These are phyloP conservation scores for Cutaneotrichosporon sp. DNA, from an alignment of 1,284 basidiomycete species.

Conservation along the genomic window DNA sequence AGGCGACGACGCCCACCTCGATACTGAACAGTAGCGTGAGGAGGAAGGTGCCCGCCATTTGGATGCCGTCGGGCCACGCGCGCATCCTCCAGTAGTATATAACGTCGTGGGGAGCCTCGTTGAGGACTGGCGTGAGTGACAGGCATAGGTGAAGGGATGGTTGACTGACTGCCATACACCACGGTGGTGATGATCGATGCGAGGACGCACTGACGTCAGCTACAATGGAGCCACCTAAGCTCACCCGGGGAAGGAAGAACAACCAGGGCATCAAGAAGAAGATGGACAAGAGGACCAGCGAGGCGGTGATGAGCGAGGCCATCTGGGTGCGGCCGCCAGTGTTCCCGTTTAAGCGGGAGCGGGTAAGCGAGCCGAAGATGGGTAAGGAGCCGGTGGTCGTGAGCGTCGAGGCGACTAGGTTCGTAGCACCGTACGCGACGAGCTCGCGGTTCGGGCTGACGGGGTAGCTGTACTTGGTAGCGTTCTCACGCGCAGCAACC, in stretches of 20 bases:
- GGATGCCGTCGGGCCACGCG: slow-evolving; percentile 80
- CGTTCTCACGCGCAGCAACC: slow-evolving; percentile 77
- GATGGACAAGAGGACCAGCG: slow-evolving; percentile 73
- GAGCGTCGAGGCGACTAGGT: slow-evolving; percentile 74
- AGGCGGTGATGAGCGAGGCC: slow-evolving; percentile 76
- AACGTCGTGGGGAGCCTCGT: slow-evolving; percentile 83
- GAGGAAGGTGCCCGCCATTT: slow-evolving; percentile 82
- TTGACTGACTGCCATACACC: slow-evolving; percentile 66
- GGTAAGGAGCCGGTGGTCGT: slow-evolving; percentile 73
- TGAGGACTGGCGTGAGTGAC: slow-evolving; percentile 58
- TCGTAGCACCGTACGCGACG: slow-evolving; percentile 61
- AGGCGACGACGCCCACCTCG: slow-evolving; percentile 73
- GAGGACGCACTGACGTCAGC: slow-evolving; percentile 40
- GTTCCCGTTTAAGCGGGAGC: slow-evolving; percentile 78
- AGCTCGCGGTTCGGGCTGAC: slow-evolving; percentile 87
- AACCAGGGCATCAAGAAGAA: slow-evolving; percentile 71
- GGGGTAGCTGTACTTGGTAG: slow-evolving; percentile 75
- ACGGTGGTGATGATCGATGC: slow-evolving; percentile 61
- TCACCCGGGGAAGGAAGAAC: slow-evolving; percentile 50
- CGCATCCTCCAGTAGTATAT: slow-evolving; percentile 83
- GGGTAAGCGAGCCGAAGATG: slow-evolving; percentile 83
- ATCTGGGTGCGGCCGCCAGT: slow-evolving; percentile 85
- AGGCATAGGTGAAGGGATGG: no score
- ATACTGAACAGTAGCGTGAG: slow-evolving; percentile 75
- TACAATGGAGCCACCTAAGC: slow-evolving; percentile 6